Percentiles rank a stretch among this genome's conserved stretches.
phyloP scores from a whole-genome alignment of 805 yeast species.

The Yamadazyma laniorum region DNA sequence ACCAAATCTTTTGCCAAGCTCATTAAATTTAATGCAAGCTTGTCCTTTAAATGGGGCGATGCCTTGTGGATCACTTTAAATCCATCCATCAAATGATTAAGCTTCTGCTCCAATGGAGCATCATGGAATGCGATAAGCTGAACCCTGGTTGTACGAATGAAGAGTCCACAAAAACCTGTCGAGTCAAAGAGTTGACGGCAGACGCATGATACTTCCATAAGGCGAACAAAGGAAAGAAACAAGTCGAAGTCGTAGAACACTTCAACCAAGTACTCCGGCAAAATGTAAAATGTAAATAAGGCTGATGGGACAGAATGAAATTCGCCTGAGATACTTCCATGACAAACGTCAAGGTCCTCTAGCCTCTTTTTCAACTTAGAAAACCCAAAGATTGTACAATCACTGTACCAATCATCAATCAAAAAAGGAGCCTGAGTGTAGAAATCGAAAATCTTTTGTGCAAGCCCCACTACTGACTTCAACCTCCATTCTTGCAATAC shows the following conservation, averaged over 20 bases:
- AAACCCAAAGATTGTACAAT: neutral
- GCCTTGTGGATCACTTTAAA: neutral
- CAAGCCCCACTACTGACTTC: neutral
- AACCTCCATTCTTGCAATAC: too few relatives aligned
- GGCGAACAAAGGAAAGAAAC: neutral
- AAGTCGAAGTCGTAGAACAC: neutral
- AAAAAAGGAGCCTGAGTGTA: neutral
- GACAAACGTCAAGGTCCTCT: neutral
- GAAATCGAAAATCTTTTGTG: slow-evolving; percentile 1
- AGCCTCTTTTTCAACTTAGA: neutral
- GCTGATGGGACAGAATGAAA: neutral
- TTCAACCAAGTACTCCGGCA: neutral
- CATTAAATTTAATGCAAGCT: too few relatives aligned
- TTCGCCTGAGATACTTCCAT: neutral
- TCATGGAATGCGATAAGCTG: neutral
- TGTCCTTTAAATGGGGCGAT: neutral
- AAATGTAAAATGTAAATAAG: neutral
- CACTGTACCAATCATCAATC: slow-evolving; percentile 5
- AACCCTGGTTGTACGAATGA: neutral
- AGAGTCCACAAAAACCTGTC: neutral
- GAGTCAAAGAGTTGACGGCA: neutral
- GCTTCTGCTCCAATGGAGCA: neutral
- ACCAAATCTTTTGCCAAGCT: neutral
- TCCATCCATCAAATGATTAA: too few relatives aligned
- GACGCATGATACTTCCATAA: neutral